Percentiles rank a stretch among this genome's conserved stretches.
Evolutionary conservation across 306 rosid species (phyloP).

Genomic region (Medicago arabica): DNA sequence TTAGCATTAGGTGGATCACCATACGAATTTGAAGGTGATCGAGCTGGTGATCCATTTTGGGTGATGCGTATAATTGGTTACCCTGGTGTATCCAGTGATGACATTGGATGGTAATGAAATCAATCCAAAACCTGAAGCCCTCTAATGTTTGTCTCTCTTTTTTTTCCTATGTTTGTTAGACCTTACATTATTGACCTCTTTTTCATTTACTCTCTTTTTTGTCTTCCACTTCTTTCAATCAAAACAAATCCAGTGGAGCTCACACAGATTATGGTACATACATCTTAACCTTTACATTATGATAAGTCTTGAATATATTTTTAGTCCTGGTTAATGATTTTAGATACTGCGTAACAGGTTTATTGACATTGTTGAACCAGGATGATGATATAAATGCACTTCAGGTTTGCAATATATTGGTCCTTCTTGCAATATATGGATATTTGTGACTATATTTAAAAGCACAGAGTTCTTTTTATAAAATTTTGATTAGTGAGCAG

Average conservation of each 20-base stretch:
- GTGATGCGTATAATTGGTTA: conserved; percentile 84
- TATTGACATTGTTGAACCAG: conserved; percentile 88
- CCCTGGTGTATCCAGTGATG: conserved; percentile 61
- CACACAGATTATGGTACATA: conserved; percentile 85
- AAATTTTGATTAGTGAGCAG: too few species aligned
- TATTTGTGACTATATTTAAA: too few species aligned
- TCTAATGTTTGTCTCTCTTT: conserved; percentile 24
- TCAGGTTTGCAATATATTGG: conserved; percentile 59
- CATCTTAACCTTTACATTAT: conserved; percentile 35
- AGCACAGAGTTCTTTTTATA: too few species aligned
- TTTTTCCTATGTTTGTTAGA: neutral
- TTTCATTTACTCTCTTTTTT: conserved; percentile 36
- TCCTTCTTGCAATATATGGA: neutral
- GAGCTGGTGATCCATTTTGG: conserved; percentile 97
- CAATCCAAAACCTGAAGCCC: neutral
- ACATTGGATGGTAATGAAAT: conserved; percentile 82
- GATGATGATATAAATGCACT: conserved; percentile 85
- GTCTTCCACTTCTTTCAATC: conserved; percentile 29
- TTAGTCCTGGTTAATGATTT: conserved; percentile 37
- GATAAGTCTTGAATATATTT: conserved; percentile 17
- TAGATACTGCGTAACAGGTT: conserved; percentile 58
- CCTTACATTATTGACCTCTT: conserved; percentile 43
- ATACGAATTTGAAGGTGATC: conserved; percentile 85
- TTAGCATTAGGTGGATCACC: conserved; percentile 87
- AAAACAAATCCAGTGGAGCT: conserved; percentile 74